Evolutionary conservation across 2,329 filamentous ascomycete genomes (phyloP).

Genomic region (Fusarium cyanostomum): DNA sequence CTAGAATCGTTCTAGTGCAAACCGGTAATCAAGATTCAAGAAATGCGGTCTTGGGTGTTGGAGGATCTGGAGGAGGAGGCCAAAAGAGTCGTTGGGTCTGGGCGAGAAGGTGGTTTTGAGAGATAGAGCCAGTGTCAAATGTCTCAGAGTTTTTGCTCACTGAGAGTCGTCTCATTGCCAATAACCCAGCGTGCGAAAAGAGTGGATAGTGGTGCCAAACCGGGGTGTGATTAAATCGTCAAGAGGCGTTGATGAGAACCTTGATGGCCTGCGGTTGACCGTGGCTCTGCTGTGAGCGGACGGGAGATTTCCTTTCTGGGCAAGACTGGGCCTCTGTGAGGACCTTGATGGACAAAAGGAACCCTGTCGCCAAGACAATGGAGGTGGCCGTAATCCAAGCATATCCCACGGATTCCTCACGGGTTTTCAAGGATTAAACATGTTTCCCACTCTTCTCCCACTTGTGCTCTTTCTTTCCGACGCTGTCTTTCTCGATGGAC

Average conservation of each 20-base stretch:
- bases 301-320: conserved; percentile 29
- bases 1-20: not conserved
- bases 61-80: not conserved
- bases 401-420: not conserved
- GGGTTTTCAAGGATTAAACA: not conserved
- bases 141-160: conserved; percentile 26
- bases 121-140: conserved; percentile 7
- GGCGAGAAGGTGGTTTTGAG: not conserved
- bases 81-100: conserved; percentile 18
- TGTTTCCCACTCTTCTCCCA: not conserved
- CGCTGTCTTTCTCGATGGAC: not conserved
- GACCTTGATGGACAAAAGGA: conserved; percentile 36
- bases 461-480: not conserved
- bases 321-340: conserved; percentile 14
- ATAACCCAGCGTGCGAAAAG: conserved; percentile 16
- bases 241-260: conserved; percentile 21
- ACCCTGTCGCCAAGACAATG: conserved; percentile 32
- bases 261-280: conserved; percentile 34
- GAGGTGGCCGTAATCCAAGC: conserved; percentile 11
- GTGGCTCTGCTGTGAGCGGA: conserved; percentile 13
- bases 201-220: conserved; percentile 30
- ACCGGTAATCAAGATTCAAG: conserved; percentile 1
- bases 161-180: conserved; percentile 8
- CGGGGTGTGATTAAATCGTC: conserved; percentile 1
- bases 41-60: not conserved